phyloP scores from a whole-genome alignment of 1,284 basidiomycete species.

The Ganoderma sinense region DNA sequence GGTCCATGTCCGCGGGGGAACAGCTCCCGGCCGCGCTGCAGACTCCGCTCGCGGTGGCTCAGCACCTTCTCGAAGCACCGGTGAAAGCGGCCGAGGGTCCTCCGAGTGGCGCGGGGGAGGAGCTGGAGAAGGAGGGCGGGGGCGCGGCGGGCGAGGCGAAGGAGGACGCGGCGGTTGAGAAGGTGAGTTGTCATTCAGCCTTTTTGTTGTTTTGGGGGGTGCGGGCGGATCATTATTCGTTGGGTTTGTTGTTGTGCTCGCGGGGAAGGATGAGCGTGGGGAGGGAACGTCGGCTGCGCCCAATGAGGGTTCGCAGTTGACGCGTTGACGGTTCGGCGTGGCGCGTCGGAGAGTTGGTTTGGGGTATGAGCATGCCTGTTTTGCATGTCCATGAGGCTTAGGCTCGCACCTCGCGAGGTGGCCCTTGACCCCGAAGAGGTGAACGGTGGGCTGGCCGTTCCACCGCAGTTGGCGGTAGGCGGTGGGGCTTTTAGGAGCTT shows the following conservation, averaged over 20 bases:
- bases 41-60: conserved; percentile 68
- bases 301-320: background rate
- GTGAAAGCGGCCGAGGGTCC: conserved; percentile 33
- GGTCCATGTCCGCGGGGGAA: conserved; percentile 55
- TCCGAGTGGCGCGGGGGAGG: conserved; percentile 36
- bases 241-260: background rate
- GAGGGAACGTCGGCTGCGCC: background rate
- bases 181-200: conserved; percentile 33
- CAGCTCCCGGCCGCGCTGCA: conserved; percentile 67
- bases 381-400: too few relatives aligned
- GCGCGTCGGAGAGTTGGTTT: background rate
- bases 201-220: background rate
- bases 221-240: background rate
- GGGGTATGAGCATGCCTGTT: too few relatives aligned
- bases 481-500: too few relatives aligned
- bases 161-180: conserved; percentile 34
- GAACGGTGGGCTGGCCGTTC: too few relatives aligned
- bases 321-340: background rate
- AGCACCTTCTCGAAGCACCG: conserved; percentile 57
- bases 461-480: too few relatives aligned
- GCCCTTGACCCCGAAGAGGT: too few relatives aligned
- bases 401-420: too few relatives aligned
- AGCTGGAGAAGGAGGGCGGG: conserved; percentile 42
- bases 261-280: background rate
- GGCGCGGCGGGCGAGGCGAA: conserved; percentile 35